Evolutionary conservation across 2,329 filamentous ascomycete species (phyloP).

Genomic region (Fusarium sp.): DNA sequence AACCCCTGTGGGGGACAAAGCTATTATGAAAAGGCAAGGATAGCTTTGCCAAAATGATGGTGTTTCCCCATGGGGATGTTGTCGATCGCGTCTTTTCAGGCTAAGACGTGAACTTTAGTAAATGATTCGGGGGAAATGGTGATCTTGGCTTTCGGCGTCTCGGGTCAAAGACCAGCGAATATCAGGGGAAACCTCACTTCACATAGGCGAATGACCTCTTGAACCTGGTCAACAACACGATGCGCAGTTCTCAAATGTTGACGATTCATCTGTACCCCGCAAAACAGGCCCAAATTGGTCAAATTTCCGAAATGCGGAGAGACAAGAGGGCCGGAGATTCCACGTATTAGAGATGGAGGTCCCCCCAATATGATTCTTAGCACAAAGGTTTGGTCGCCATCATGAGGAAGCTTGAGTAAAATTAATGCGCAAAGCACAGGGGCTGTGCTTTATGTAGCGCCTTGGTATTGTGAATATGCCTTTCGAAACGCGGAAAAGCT

Average conservation of each 20-base stretch:
- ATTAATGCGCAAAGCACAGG: constrained; percentile 7
- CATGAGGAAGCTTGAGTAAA: neutral
- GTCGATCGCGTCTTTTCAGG: constrained; percentile 40
- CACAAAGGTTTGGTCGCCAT: neutral
- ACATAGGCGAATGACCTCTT: constrained; percentile 20
- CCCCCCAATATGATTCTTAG: constrained; percentile 11
- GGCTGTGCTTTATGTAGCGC: constrained; percentile 2
- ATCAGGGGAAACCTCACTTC: constrained; percentile 23
- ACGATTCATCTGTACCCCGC: constrained; percentile 22
- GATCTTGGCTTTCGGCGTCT: constrained; percentile 29
- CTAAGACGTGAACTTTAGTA: constrained; percentile 27
- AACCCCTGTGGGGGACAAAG: constrained; percentile 41
- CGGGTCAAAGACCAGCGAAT: constrained; percentile 40
- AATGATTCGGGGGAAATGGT: constrained; percentile 21
- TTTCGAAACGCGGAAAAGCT: constrained; percentile 20
- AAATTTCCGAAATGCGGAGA: constrained; percentile 34
- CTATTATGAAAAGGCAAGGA: constrained; percentile 22
- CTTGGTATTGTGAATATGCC: constrained; percentile 25
- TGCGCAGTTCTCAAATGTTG: constrained; percentile 3
- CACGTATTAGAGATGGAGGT: constrained; percentile 37
- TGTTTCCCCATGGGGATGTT: constrained; percentile 44
- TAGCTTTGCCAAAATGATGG: constrained; percentile 25
- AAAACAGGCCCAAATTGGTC: constrained; percentile 27
- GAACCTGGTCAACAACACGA: constrained; percentile 16
- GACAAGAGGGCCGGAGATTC: constrained; percentile 24